Evolutionary conservation across 2,329 filamentous ascomycete species (phyloP), one percentile per base, ranked within the genome.

Genomic region (Tolypocladium inflatum): DNA sequence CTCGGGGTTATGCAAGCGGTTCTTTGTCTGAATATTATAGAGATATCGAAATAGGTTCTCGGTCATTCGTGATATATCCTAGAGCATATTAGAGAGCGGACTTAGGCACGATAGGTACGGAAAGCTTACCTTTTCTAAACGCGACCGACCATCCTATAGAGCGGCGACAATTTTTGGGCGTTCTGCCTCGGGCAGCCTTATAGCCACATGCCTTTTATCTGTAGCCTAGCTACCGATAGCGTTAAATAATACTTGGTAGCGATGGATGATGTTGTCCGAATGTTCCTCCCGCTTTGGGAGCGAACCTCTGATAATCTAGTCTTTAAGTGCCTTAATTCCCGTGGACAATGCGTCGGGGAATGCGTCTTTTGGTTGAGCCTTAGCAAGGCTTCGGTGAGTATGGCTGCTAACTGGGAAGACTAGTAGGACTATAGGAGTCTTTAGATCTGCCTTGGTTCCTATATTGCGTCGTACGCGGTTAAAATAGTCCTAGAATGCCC

Each of bases 321-420:
- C 30, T 21, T 39, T 50, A 4, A 64, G 48, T 19, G 26, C 37
- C 3, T 56, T 52, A 6, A 64, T 56, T 4, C 63, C 63, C 0
- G 62, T 63, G 0, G 62, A 58, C 19, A 56, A 19, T 0, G 5
- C 4, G 19, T 59, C 37, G 0, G 55, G 50, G 19, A 64, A 64
- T 1, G 58, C 61, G 2, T 42, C 10, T 2, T 50, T 11, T 2
- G 39, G 35, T 1, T 41, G 9, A 15, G 26, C 38, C 21, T 13
- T 30, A 3, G 45, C 56, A 17, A 63, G 38, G 2, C 21, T 13
- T 10, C 37, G 48, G 11, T 60, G 60, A 1, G 63, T 60, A 13
- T 57, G 54, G 35, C 61, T 60, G 53, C 59, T 62, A 2, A 62
- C 57, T 2, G 63, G 60, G 17, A 61, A 60, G 0, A 64, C 59